Evolutionary conservation across 2,329 filamentous ascomycete genomes (phyloP).

Genomic region (Claviceps digitariae): DNA sequence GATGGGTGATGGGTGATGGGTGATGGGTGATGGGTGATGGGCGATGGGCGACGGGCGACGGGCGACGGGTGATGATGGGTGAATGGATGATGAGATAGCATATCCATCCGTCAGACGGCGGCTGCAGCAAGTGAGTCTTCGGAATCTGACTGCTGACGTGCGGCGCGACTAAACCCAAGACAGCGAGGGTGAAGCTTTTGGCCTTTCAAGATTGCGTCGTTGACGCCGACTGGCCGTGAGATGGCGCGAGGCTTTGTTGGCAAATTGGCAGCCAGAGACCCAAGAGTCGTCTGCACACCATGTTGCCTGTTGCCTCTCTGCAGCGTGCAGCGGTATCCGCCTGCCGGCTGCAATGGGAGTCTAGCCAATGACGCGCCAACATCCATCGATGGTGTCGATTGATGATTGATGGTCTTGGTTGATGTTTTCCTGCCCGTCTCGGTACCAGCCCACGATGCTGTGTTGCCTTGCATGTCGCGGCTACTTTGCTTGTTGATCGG

Average conservation of each 20-base stretch:
- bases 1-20: no score
- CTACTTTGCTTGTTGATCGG: background rate
- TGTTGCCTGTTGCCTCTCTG: background rate
- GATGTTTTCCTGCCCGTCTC: background rate
- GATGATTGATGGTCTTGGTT: no score
- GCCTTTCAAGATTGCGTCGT: no score
- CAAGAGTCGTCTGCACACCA: background rate
- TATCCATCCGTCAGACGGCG: no score
- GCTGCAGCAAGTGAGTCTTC: background rate
- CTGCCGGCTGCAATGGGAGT: background rate
- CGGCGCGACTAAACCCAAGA: background rate
- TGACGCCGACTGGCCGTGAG: background rate
- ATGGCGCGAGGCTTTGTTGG: background rate
- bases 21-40: no score
- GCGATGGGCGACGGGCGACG: no score
- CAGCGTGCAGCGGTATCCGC: no score
- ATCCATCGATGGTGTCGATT: no score
- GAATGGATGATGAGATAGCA: no score
- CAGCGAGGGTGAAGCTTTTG: no score
- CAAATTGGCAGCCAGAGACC: background rate
- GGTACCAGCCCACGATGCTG: background rate
- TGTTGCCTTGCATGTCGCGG: background rate
- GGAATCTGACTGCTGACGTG: background rate
- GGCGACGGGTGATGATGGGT: no score
- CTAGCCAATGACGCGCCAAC: background rate